A percentile compares a stretch with the other conserved stretches of the same genome.
Evolutionary conservation across 2,329 filamentous ascomycete genomes (phyloP).

Genomic region (Piedraia hortae): DNA sequence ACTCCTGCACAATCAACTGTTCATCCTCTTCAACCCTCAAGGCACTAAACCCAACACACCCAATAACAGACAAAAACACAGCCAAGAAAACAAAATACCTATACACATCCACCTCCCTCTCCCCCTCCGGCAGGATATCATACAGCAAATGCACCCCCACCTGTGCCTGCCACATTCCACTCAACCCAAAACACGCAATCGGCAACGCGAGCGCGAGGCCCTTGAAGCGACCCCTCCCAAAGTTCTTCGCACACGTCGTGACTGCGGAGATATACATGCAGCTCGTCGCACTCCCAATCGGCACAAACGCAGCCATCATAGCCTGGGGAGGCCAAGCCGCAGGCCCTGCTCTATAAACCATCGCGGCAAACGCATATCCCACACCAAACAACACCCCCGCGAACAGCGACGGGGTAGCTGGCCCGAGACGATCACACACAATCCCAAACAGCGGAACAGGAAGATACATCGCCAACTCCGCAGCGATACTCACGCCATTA

Average conservation of each 20-base stretch:
- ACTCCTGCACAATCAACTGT: constrained; percentile 68
- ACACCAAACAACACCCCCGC: constrained; percentile 46
- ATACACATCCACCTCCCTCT: constrained; percentile 42
- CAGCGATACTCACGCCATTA: constrained; percentile 66
- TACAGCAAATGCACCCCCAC: constrained; percentile 53
- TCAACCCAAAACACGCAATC: constrained; percentile 77
- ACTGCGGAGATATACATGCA: constrained; percentile 74
- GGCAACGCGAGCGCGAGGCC: constrained; percentile 72
- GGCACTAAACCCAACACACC: constrained; percentile 44
- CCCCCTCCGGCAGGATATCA: constrained; percentile 36
- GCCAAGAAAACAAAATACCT: constrained; percentile 71
- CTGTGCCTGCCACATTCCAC: constrained; percentile 89
- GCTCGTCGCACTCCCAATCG: constrained; percentile 58
- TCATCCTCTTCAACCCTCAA: constrained; percentile 61
- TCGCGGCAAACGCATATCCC: constrained; percentile 64
- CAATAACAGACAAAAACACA: constrained; percentile 39
- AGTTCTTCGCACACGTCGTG: constrained; percentile 96
- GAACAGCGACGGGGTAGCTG: constrained; percentile 45
- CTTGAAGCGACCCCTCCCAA: constrained; percentile 63
- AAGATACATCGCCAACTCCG: constrained; percentile 70
- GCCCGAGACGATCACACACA: constrained; percentile 68
- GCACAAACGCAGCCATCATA: constrained; percentile 67
- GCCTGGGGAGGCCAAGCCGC: constrained; percentile 43
- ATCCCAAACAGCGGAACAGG: constrained; percentile 78
- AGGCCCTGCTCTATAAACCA: constrained; percentile 36